Percentiles rank a stretch among this genome's conserved stretches.
Conservation (phyloP, 1,284 basidiomycete species). For the Ceratobasidium sp. region DNA sequence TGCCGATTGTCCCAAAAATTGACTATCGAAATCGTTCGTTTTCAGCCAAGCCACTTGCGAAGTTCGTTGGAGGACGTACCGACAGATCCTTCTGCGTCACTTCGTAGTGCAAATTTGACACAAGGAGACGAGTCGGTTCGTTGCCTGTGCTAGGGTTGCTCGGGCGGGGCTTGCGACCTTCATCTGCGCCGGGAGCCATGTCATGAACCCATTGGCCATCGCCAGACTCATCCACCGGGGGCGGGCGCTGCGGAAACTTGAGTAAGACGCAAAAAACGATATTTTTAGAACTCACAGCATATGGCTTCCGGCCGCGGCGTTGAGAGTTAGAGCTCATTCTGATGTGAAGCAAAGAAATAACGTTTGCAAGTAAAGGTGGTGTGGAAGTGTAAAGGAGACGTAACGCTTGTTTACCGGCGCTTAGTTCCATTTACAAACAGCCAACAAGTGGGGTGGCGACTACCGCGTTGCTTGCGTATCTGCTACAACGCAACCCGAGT, state of each 20-base stretch:
- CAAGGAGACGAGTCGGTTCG: slow-evolving; percentile 70
- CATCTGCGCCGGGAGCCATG: slow-evolving; percentile 63
- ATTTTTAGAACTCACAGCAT: slow-evolving; percentile 23
- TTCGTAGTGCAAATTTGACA: slow-evolving; percentile 94
- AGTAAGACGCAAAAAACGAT: background rate
- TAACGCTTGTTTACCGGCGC: too few species aligned
- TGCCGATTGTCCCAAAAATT: slow-evolving; percentile 93
- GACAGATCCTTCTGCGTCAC: slow-evolving; percentile 87
- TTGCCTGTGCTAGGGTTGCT: slow-evolving; percentile 49
- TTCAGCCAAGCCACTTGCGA: slow-evolving; percentile 41
- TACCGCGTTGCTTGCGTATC: too few species aligned
- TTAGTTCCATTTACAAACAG: too few species aligned
- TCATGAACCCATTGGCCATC: slow-evolving; percentile 79
- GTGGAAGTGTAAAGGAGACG: too few species aligned
- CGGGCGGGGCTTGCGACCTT: slow-evolving; percentile 49
- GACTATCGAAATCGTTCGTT: slow-evolving; percentile 59
- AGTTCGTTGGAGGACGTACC: slow-evolving; percentile 62
- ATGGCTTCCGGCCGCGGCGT: slow-evolving; percentile 40
- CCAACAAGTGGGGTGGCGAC: too few species aligned
- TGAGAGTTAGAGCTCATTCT: slow-evolving; percentile 23
- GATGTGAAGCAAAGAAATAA: background rate
- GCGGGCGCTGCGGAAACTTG: slow-evolving; percentile 29
- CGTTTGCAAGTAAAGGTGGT: too few species aligned
- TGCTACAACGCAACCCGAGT: too few species aligned
- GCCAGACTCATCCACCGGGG: slow-evolving; percentile 41